These are phyloP conservation scores for Pythium phragmiticola DNA, from an alignment of 352 stramenopile genomes.

Conservation along the genomic window DNA sequence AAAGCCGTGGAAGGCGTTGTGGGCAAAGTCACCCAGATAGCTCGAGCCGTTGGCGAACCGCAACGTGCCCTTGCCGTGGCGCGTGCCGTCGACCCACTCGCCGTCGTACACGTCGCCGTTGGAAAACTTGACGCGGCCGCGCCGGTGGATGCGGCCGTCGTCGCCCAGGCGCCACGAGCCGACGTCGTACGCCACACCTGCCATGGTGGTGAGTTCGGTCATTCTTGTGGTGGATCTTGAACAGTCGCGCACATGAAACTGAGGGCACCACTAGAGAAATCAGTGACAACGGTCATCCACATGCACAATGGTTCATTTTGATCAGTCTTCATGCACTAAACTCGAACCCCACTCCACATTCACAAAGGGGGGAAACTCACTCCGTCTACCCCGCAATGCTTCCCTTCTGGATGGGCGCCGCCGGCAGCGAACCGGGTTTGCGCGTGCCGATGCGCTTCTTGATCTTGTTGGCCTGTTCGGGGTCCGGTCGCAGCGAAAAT, in stretches of 20 bases:
- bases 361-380: background rate
- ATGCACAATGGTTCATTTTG: conserved; percentile 12
- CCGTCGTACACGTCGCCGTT: conserved; percentile 83
- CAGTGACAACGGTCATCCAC: background rate
- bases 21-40: conserved; percentile 52
- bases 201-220: background rate
- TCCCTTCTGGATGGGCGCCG: conserved; percentile 69
- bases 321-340: conserved; percentile 16
- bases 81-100: conserved; percentile 84
- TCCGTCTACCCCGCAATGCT: conserved; percentile 38
- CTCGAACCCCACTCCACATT: conserved; percentile 1
- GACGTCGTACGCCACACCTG: conserved; percentile 54
- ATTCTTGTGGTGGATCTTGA: background rate
- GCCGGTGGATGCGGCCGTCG: conserved; percentile 73
- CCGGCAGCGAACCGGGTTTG: conserved; percentile 58
- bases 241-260: background rate
- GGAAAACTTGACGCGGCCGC: conserved; percentile 61
- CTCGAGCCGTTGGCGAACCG: conserved; percentile 42
- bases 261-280: background rate
- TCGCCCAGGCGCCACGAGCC: conserved; percentile 69
- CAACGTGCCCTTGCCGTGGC: conserved; percentile 57
- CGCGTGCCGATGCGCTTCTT: conserved; percentile 75
- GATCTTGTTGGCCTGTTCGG: conserved; percentile 71
- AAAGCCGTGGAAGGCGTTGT: conserved; percentile 64
- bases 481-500: conserved; percentile 70